These are phyloP conservation scores for Botrytis galanthina DNA, from an alignment of 2,329 filamentous ascomycete species.

Conservation along the genomic window DNA sequence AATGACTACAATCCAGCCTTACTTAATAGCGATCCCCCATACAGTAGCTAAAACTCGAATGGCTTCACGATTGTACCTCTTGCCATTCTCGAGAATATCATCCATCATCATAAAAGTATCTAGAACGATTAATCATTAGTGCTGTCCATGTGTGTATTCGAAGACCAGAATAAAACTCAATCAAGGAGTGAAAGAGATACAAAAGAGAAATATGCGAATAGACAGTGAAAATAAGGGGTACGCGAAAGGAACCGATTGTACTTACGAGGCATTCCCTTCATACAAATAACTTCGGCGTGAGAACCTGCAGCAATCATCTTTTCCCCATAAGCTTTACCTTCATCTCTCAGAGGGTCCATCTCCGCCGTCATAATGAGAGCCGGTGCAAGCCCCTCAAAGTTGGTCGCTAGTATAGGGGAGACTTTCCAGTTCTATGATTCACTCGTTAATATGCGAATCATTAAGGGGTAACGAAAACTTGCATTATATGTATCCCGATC, in stretches of 20 bases:
- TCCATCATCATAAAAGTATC: conserved; percentile 30
- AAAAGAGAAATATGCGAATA: background rate
- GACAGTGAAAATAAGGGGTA: background rate
- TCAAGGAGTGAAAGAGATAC: background rate
- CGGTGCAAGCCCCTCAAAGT: conserved; percentile 34
- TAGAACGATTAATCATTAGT: background rate
- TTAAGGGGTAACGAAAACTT: background rate
- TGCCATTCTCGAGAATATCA: conserved; percentile 27
- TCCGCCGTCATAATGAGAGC: conserved; percentile 41
- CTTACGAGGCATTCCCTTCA: conserved; percentile 25
- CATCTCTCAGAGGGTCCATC: conserved; percentile 41
- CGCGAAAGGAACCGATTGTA: background rate
- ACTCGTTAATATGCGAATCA: background rate
- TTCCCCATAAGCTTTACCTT: conserved; percentile 34
- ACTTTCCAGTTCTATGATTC: conserved; percentile 22
- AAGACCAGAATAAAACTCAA: background rate
- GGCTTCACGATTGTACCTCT: conserved; percentile 26
- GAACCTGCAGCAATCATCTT: conserved; percentile 27
- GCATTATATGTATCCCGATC: conserved; percentile 11
- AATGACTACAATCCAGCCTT: background rate
- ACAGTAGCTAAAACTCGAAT: conserved; percentile 22
- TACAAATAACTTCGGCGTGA: conserved; percentile 22
- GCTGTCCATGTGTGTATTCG: background rate
- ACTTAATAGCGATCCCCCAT: conserved; percentile 4
- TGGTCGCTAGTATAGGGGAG: conserved; percentile 34